A percentile compares a stretch with the other conserved stretches of the same genome.
Conservation (phyloP, 345 rosid genomes). For the Geranium rotundifolium region DNA sequence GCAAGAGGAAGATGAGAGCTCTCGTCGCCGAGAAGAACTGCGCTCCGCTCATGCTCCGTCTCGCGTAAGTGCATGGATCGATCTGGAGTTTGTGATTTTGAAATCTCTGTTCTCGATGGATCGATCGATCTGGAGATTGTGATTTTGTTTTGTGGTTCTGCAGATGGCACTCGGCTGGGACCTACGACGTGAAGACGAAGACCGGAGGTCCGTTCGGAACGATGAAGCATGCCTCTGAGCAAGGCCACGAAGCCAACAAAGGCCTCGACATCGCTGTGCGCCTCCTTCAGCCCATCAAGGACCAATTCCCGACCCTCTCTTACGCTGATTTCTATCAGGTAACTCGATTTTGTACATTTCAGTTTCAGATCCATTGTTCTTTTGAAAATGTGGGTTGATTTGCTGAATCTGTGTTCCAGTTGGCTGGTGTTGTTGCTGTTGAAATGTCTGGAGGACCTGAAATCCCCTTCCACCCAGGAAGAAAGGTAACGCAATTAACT, state of each 20-base stretch:
- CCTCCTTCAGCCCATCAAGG: slow-evolving; percentile 77
- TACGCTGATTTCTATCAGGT: slow-evolving; percentile 87
- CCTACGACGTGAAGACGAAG: slow-evolving; percentile 63
- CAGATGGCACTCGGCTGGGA: slow-evolving; percentile 99
- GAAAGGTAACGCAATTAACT: slow-evolving; percentile 39
- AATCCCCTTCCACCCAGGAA: slow-evolving; percentile 86
- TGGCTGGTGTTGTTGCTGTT: slow-evolving; percentile 91
- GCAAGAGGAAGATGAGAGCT: slow-evolving; percentile 77
- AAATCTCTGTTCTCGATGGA: no score
- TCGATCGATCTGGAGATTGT: not conserved
- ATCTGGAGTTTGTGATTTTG: not conserved
- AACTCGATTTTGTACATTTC: not conserved
- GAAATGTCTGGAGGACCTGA: slow-evolving; percentile 98
- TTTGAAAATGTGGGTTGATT: not conserved
- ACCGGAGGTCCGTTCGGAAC: slow-evolving; percentile 97
- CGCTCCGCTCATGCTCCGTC: slow-evolving; percentile 89
- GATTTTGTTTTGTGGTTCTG: not conserved
- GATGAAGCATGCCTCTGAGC: slow-evolving; percentile 54
- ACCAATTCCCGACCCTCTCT: slow-evolving; percentile 59
- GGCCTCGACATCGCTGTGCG: slow-evolving; percentile 82
- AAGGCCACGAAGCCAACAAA: slow-evolving; percentile 70
- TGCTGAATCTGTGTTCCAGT: slow-evolving; percentile 22
- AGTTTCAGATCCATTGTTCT: not conserved
- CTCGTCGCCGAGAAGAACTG: slow-evolving; percentile 82
- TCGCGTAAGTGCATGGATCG: slow-evolving; percentile 44